Percentiles rank a stretch among this genome's conserved stretches.
Conservation (phyloP, 495 filamentous ascomycete species). For the Saxophila tyrrhenica region DNA sequence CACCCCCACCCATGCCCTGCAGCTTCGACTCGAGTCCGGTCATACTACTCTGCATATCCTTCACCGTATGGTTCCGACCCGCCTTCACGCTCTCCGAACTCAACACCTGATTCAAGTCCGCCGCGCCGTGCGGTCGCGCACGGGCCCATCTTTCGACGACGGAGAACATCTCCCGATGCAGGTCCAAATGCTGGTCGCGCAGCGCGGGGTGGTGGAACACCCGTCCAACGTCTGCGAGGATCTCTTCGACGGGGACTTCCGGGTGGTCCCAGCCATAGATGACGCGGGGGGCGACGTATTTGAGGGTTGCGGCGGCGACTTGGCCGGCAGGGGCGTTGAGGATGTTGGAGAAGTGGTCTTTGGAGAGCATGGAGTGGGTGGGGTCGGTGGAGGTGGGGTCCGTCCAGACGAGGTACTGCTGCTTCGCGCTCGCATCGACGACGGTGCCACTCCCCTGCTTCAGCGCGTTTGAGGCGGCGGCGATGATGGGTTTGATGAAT, state of each 20-base stretch:
- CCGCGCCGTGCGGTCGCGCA: slow-evolving; percentile 48
- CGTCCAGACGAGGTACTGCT: slow-evolving; percentile 86
- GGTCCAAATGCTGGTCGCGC: slow-evolving; percentile 57
- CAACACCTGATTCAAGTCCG: slow-evolving; percentile 54
- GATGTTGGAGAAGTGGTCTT: slow-evolving; percentile 92
- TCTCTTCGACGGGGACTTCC: slow-evolving; percentile 63
- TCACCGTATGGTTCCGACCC: slow-evolving; percentile 57
- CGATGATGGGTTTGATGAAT: slow-evolving; percentile 82
- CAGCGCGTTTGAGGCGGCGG: slow-evolving; percentile 65
- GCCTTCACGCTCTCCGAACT: slow-evolving; percentile 67
- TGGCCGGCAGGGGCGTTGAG: slow-evolving; percentile 80
- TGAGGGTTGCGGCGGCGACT: slow-evolving; percentile 63
- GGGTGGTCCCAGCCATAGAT: slow-evolving; percentile 86
- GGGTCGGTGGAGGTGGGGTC: slow-evolving; percentile 77
- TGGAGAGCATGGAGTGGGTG: slow-evolving; percentile 87
- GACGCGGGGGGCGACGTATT: slow-evolving; percentile 76
- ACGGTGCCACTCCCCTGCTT: slow-evolving; percentile 74
- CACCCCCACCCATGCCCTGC: neutral
- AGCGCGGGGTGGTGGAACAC: slow-evolving; percentile 86
- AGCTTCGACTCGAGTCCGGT: slow-evolving; percentile 8
- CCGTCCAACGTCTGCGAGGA: slow-evolving; percentile 60
- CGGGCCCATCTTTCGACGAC: slow-evolving; percentile 68
- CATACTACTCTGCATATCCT: slow-evolving; percentile 10
- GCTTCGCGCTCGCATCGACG: slow-evolving; percentile 65
- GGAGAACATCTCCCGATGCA: slow-evolving; percentile 77